phyloP scores from a whole-genome alignment of 2,329 filamentous ascomycete species.

The Diaporthe citrichinensis region DNA sequence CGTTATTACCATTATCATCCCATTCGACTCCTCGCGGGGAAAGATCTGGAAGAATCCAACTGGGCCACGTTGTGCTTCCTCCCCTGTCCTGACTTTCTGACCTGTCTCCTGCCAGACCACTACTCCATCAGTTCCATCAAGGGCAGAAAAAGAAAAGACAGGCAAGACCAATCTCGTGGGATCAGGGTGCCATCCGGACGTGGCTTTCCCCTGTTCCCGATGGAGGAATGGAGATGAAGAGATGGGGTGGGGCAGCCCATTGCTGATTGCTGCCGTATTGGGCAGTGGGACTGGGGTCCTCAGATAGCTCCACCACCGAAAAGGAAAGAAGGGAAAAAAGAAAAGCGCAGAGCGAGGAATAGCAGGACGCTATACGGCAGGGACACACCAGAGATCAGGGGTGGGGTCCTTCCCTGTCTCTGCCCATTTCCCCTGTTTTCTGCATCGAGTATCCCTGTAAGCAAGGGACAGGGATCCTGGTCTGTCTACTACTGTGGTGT shows the following conservation, averaged over 20 bases:
- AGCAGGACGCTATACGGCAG: not conserved
- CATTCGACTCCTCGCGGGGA: not conserved
- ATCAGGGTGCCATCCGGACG: not conserved
- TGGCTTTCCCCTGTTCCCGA: conserved; percentile 3
- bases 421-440: conserved; percentile 6
- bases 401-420: conserved; percentile 1
- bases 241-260: not conserved
- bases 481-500: too few relatives aligned
- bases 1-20: not conserved
- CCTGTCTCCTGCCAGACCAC: not conserved
- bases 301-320: not conserved
- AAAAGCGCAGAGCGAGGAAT: not conserved
- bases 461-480: not conserved
- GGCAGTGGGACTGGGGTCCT: not conserved
- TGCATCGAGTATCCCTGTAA: conserved; percentile 4
- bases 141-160: not conserved
- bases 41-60: not conserved
- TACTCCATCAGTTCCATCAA: not conserved
- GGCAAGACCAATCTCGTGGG: not conserved
- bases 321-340: not conserved
- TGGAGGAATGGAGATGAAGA: not conserved
- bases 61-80: conserved; percentile 21
- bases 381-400: not conserved
- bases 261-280: not conserved
- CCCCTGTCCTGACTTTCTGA: not conserved